These are phyloP conservation scores for Nicotiana rustica DNA, from an alignment of 305 asterid genomes.

Conservation along the genomic window DNA sequence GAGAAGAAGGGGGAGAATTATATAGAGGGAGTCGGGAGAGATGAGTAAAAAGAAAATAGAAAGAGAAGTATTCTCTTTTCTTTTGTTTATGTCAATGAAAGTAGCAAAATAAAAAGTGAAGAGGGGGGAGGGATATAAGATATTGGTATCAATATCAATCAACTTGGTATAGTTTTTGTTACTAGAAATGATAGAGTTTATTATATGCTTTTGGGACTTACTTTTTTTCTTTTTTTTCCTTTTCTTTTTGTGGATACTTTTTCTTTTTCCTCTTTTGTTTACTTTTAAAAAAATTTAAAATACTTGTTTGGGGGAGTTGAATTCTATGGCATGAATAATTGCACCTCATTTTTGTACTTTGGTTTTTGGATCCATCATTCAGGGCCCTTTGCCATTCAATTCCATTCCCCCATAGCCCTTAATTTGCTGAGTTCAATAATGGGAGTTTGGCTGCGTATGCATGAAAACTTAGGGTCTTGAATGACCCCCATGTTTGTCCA, in stretches of 20 bases:
- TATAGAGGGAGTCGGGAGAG: neutral
- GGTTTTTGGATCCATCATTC: constrained; percentile 74
- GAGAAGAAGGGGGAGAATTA: neutral
- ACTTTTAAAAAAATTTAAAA: neutral
- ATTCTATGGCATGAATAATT: constrained; percentile 62
- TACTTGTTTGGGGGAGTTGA: constrained; percentile 45
- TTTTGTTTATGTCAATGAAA: constrained; percentile 34
- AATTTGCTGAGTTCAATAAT: constrained; percentile 60
- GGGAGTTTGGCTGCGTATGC: constrained; percentile 51
- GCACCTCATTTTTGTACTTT: constrained; percentile 61
- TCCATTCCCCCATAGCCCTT: constrained; percentile 31
- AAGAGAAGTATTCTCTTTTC: constrained; percentile 38
- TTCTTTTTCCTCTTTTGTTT: constrained; percentile 19
- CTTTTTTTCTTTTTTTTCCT: neutral
- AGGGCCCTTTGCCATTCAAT: constrained; percentile 47
- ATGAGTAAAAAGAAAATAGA: constrained; percentile 4
- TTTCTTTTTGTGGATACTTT: constrained; percentile 7
- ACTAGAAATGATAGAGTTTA: constrained; percentile 43
- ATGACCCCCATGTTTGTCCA: constrained; percentile 65
- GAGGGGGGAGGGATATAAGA: constrained; percentile 20
- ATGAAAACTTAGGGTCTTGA: constrained; percentile 55
- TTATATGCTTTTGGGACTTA: constrained; percentile 48
- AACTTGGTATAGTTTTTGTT: constrained; percentile 11
- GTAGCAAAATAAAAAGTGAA: constrained; percentile 25
- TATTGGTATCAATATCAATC: constrained; percentile 27